A percentile compares a stretch with the other conserved stretches of the same genome.
Conservation (phyloP, 495 filamentous ascomycete genomes). For the Pseudotulostoma volvatum region DNA sequence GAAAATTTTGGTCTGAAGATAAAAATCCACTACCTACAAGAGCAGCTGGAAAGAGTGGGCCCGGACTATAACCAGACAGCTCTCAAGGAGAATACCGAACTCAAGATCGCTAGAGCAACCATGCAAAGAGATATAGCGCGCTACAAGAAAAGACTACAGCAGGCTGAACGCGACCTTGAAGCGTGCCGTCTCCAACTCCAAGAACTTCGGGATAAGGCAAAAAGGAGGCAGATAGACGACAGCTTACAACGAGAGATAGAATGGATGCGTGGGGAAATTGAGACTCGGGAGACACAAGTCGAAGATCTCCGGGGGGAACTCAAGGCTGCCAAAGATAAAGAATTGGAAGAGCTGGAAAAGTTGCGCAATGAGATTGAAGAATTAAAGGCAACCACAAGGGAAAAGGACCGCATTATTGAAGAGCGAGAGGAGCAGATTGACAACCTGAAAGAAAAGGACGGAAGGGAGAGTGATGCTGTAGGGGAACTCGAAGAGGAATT, state of each 20-base stretch:
- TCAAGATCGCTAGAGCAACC: slow-evolving; percentile 78
- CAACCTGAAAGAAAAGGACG: slow-evolving; percentile 37
- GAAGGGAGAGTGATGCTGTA: slow-evolving; percentile 35
- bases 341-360: slow-evolving; percentile 40
- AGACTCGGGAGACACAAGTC: slow-evolving; percentile 37
- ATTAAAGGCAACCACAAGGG: slow-evolving; percentile 45
- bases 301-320: slow-evolving; percentile 30
- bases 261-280: slow-evolving; percentile 40
- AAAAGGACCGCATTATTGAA: slow-evolving; percentile 47
- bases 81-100: slow-evolving; percentile 83
- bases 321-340: slow-evolving; percentile 26
- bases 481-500: slow-evolving; percentile 34
- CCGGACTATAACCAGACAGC: slow-evolving; percentile 76
- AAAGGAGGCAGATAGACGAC: slow-evolving; percentile 54
- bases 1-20: slow-evolving; percentile 91
- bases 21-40: slow-evolving; percentile 90
- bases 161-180: slow-evolving; percentile 70
- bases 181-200: slow-evolving; percentile 58
- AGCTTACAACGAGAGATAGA: slow-evolving; percentile 44
- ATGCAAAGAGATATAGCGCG: slow-evolving; percentile 72
- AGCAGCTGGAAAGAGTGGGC: slow-evolving; percentile 67
- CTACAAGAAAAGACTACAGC: slow-evolving; percentile 61
- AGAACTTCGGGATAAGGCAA: slow-evolving; percentile 62
- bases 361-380: slow-evolving; percentile 53
- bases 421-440: slow-evolving; percentile 51